Evolutionary conservation across 768 basidiomycete genomes (phyloP).

Genomic region (Sutorius australiensis): DNA sequence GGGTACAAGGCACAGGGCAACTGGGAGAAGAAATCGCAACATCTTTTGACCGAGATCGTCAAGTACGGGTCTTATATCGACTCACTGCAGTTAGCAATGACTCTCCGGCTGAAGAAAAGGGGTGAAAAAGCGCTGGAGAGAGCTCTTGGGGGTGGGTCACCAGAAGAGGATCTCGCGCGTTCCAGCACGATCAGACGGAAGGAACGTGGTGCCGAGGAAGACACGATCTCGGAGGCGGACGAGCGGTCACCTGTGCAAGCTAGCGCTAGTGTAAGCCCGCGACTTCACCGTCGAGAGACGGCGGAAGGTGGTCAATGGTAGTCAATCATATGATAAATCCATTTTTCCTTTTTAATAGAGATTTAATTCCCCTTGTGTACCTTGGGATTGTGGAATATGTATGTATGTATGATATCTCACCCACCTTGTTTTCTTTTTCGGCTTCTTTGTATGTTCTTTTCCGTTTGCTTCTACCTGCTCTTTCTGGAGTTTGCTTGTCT

Average conservation of each 20-base stretch:
- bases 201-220: conserved; percentile 39
- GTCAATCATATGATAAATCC: conserved; percentile 17
- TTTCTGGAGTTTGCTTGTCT: conserved; percentile 5
- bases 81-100: conserved; percentile 79
- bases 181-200: conserved; percentile 37
- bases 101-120: conserved; percentile 79
- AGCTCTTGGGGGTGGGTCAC: conserved; percentile 40
- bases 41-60: conserved; percentile 85
- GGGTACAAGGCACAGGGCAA: conserved; percentile 76
- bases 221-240: conserved; percentile 46
- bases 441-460: neutral
- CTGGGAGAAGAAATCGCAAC: conserved; percentile 91
- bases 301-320: conserved; percentile 35
- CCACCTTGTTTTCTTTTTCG: conserved; percentile 2
- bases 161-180: conserved; percentile 30
- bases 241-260: conserved; percentile 29
- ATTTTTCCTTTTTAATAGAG: conserved; percentile 17
- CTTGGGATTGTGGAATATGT: conserved; percentile 21
- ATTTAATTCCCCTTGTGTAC: neutral
- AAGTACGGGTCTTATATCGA: conserved; percentile 97
- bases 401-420: conserved; percentile 34
- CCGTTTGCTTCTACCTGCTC: neutral
- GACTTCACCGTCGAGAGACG: conserved; percentile 41
- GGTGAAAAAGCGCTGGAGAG: conserved; percentile 80
- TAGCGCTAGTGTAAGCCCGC: conserved; percentile 23